Conservation (phyloP, 129 eudicot species). For the Kitagawia praeruptora region DNA sequence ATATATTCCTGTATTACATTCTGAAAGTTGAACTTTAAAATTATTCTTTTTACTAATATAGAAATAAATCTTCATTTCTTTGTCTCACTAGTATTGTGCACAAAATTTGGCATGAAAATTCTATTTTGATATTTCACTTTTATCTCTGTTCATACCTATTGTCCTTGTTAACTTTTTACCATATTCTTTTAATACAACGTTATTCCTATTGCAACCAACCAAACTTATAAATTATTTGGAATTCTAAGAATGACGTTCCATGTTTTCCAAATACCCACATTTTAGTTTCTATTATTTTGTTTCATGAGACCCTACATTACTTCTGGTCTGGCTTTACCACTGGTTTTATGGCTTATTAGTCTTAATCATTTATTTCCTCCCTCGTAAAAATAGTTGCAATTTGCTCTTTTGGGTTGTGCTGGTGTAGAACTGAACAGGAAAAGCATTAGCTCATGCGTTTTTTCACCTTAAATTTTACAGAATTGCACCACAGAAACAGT, state of each 20-base stretch:
- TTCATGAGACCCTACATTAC: not conserved
- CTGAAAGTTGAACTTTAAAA: not conserved
- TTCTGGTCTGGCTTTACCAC: not conserved
- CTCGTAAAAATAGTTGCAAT: not conserved
- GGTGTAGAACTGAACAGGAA: not conserved
- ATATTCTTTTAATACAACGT: not conserved
- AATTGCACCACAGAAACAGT: constrained; percentile 32
- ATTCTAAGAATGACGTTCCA: not conserved
- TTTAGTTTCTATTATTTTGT: not conserved
- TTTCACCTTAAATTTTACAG: constrained; percentile 27
- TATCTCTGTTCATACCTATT: no score
- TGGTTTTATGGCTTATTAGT: not conserved
- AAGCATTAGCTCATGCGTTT: not conserved
- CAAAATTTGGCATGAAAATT: not conserved
- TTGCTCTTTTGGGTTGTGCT: not conserved
- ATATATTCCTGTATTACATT: not conserved
- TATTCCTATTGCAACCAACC: not conserved
- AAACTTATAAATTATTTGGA: not conserved
- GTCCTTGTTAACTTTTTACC: not conserved
- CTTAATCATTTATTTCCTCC: not conserved
- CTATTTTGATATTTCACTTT: no score
- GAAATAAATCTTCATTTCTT: no score
- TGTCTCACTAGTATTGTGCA: not conserved
- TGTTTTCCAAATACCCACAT: not conserved
- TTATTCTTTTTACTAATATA: no score